Base-by-base conservation (phyloP, 2,329 filamentous ascomycete genomes). In the Diplodia sapinea region DNA sequence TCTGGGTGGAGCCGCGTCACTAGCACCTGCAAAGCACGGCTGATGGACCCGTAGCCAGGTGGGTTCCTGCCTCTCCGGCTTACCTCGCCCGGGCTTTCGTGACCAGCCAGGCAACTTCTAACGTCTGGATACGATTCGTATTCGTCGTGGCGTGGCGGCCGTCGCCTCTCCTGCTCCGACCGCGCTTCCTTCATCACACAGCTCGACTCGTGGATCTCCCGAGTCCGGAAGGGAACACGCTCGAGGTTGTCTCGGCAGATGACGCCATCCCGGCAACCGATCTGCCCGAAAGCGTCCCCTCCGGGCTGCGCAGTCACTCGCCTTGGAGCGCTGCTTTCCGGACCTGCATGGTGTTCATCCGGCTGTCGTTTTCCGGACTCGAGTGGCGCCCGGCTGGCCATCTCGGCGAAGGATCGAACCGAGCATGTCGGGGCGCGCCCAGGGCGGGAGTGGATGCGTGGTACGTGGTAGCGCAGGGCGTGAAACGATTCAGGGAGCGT, bases 261-360 rank as follows among this genome's bases (percentile, higher is more conserved):
- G 59, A 63, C 59, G 59, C 59, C 59, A 63, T 63, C 59, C 59
- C 59, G 59, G 43, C 59, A 47, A 63, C 23, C 59, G 59, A 63
- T 63, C 59, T 63, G 59, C 59, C 59, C 59, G 47, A 51, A 12
- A 29, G 23, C 40, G 29, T 4, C 26, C 29, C 47, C 29, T 26
- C 36, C 49, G 8, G 40, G 40, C 15, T 8, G 26, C 38, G 59
- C 29, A 38, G 59, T 17, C 31, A 23, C 59, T 50, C 47, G 59
- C 40, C 47, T 61, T 49, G 56, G 15, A 47, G 17, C 43, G 43
- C 55, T 47, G 43, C 55, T 59, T 59, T 31, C 43, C 47, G 38
- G 20, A 47, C 26, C 57, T 63, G 59, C 59, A 63, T 63, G 56
- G 9, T 20, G 38, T 26, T 36, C 15, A 38, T 31, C 38, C 40